A percentile compares a stretch with the other conserved stretches of the same genome.
Evolutionary conservation across 495 filamentous ascomycete genomes (phyloP).

Genomic region (Extremus antarcticus): DNA sequence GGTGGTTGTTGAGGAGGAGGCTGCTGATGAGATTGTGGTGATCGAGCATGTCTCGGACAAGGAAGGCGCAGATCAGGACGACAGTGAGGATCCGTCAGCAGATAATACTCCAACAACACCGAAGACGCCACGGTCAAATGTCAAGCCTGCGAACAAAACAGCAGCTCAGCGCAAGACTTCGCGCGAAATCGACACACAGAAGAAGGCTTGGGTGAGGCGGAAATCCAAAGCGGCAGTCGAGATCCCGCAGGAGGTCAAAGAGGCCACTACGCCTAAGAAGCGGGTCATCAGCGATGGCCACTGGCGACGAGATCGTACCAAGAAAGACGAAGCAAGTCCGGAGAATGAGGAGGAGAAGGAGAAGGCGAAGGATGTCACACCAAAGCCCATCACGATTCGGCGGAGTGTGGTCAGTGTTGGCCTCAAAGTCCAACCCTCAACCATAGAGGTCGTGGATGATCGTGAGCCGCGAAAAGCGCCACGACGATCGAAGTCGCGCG

Average conservation of each 20-base stretch:
- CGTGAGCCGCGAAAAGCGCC: neutral
- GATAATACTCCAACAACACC: slow-evolving; percentile 1
- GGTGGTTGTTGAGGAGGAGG: slow-evolving; percentile 6
- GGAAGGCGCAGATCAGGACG: neutral
- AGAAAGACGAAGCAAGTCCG: slow-evolving; percentile 5
- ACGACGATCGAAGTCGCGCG: slow-evolving; percentile 5
- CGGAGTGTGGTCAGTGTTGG: slow-evolving; percentile 18
- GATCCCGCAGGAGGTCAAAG: slow-evolving; percentile 19
- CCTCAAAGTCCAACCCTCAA: slow-evolving; percentile 14
- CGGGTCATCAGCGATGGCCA: slow-evolving; percentile 35
- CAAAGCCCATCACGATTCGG: slow-evolving; percentile 15
- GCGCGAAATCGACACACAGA: slow-evolving; percentile 14
- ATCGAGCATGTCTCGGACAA: neutral
- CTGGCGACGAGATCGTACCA: slow-evolving; percentile 27
- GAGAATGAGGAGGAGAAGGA: slow-evolving; percentile 9
- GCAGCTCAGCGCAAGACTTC: slow-evolving; percentile 3
- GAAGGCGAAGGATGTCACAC: slow-evolving; percentile 4
- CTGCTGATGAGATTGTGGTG: neutral
- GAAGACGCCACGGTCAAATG: neutral
- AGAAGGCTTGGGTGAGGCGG: slow-evolving; percentile 20
- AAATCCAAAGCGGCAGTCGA: slow-evolving; percentile 13
- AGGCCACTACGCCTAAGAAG: slow-evolving; percentile 33
- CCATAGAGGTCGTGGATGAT: slow-evolving; percentile 13
- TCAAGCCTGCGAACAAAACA: slow-evolving; percentile 4
- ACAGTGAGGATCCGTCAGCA: neutral